Base-by-base conservation (phyloP, 768 basidiomycete genomes). In the Podaxis sp. region DNA sequence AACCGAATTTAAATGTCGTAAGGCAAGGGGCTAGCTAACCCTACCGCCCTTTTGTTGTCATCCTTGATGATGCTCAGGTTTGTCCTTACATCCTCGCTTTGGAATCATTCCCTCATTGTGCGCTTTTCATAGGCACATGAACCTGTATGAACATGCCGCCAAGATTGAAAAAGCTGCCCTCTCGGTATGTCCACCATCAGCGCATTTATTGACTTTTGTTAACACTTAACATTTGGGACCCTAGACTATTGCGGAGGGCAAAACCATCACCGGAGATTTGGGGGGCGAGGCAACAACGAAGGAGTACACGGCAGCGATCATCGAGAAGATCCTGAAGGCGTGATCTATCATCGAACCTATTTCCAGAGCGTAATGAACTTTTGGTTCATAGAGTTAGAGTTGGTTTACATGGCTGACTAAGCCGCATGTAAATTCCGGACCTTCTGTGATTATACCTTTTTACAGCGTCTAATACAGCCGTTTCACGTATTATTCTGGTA, bases 31-130 rank as follows among this genome's bases (percentile, higher is more conserved):
- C 80, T 95, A 68, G 96, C 97, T 72, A 99, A 99, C 82, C 97
- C 97, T n/a, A 99, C 97, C n/a, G 97, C 97, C 2, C 84, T 99
- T 50, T 81, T 99, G 57, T 76, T 99, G 66, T 96, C 93, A 66
- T 95, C 94, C 62, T 78, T 99, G 65, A 99, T 99, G 97, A 98
- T 99, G 96, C 75, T 99, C 71, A 87, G 95, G 93, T 92, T 69
- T 64, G 84, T 78, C 22, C 24, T 26, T 6, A 33, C 64, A 63
- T 60, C 51, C 55, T 65, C 60, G 61, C 36, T 64, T 60, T 65
- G 40, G 40, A 62, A 24, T 59, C 53, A 50, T 40, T 4, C 24
- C 44, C 20, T 65, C 56, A 70, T 56, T 33, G 62, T 59, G 62
- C 64, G 66, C 56, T 65, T 63, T 33, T 64, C 30, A 67, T 69